Evolutionary conservation across 2,329 filamentous ascomycete genomes (phyloP), one percentile per base, ranked within the genome.

Genomic region (Sclerotinia borealis): DNA sequence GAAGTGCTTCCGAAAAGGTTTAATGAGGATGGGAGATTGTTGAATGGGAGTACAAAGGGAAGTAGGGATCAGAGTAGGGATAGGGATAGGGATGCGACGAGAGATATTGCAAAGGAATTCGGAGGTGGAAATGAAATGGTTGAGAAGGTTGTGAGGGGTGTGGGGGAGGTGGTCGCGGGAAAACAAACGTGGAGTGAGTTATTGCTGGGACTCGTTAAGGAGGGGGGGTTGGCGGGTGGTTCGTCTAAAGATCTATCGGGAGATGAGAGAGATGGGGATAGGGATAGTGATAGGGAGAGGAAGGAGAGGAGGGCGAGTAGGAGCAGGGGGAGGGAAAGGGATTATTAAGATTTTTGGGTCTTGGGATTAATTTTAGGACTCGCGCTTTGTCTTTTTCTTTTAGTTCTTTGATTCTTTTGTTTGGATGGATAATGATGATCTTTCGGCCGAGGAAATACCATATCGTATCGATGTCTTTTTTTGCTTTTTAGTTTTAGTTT

Each of bases 1-100:
- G 73, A 73, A 50, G 65, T 70, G 2, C 59, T 74, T 15, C 73
- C 73, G 1, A 67, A 71, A 61, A 41, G 72, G 9, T 75, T 74
- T 63, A 72, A 75, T 64, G 43, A 45, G 3, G 62, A 74, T 29
- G 72, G 72, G 0, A 61, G 70, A 29, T 68, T 66, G 2, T 36
- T 56, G 10, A 43, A 25, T 34, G n/a, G n/a, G n/a, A n/a, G n/a
- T n/a, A n/a, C n/a, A n/a, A n/a, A n/a, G n/a, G n/a, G n/a, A n/a
- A n/a, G n/a, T n/a, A n/a, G n/a, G n/a, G n/a, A n/a, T n/a, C n/a
- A n/a, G n/a, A n/a, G n/a, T n/a, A 19, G 48, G 45, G 31, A 51
- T 41, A 22, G 11, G 43, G 50, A 5, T 25, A 58, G 47, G 41
- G 59, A 34, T 36, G 17, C 31, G 2, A 31, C 49, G 4, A 59